These are phyloP conservation scores for Candida awuae DNA, from an alignment of 805 yeast species.

Conservation along the genomic window DNA sequence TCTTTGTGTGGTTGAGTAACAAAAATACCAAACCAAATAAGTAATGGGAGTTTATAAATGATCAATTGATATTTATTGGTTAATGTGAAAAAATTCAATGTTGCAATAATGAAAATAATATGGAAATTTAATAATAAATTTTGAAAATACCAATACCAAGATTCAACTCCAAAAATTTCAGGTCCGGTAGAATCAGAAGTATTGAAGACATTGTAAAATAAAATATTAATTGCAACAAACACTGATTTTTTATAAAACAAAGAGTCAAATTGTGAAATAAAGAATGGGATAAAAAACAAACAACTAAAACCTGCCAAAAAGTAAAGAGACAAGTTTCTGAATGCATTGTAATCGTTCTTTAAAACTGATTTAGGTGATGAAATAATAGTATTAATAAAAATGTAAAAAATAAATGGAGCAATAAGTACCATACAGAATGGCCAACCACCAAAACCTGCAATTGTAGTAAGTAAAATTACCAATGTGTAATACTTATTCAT, in stretches of 20 bases:
- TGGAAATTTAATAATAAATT: conserved; percentile 75
- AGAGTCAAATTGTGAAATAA: conserved; percentile 43
- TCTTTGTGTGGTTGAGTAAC: conserved; percentile 82
- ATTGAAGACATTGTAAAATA: conserved; percentile 68
- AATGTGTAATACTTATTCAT: conserved; percentile 20
- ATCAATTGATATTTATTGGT: conserved; percentile 12
- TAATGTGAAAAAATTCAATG: conserved; percentile 28
- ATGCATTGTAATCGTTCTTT: conserved; percentile 3
- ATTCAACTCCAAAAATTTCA: conserved; percentile 83
- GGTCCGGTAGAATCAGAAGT: conserved; percentile 74
- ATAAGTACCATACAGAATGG: conserved; percentile 70
- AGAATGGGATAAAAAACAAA: conserved; percentile 13
- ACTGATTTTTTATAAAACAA: conserved; percentile 49
- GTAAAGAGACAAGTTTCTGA: conserved; percentile 13
- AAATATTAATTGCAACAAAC: conserved; percentile 76
- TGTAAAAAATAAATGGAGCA: conserved; percentile 46
- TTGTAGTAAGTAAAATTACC: conserved; percentile 37
- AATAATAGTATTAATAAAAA: conserved; percentile 10
- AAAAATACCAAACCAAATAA: conserved; percentile 63
- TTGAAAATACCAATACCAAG: conserved; percentile 58
- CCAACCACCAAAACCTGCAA: conserved; percentile 88
- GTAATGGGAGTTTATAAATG: conserved; percentile 25
- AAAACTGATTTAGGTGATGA: conserved; percentile 9
- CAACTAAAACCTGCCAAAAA: conserved; percentile 15
- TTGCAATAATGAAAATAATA: conserved; percentile 37